Percentiles rank a stretch among this genome's conserved stretches.
These are phyloP conservation scores for Thymus quinquecostatus DNA, from an alignment of 257 asterid species.

Conservation along the genomic window DNA sequence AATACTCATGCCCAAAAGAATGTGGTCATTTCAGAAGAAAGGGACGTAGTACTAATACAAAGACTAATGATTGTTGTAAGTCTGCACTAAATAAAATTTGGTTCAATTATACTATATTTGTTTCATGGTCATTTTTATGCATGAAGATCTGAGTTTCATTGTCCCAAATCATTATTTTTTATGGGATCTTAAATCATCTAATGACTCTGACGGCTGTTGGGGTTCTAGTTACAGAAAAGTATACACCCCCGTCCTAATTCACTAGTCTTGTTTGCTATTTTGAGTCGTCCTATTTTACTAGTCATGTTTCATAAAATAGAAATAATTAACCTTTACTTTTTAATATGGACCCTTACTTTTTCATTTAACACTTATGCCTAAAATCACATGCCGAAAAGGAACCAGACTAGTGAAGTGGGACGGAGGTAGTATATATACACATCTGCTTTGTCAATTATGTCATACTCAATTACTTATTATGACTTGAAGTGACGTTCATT, in stretches of 20 bases:
- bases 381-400: too few species aligned
- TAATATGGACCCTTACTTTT: too few species aligned
- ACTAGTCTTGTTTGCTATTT: too few species aligned
- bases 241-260: not conserved
- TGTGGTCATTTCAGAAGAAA: too few species aligned
- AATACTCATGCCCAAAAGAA: too few species aligned
- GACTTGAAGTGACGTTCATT: not conserved
- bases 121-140: constrained; percentile 15
- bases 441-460: not conserved
- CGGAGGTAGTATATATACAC: too few species aligned
- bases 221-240: not conserved
- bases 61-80: not conserved
- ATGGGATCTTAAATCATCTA: not conserved
- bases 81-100: not conserved
- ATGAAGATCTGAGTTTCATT: constrained; percentile 8
- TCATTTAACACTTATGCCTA: too few species aligned
- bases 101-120: constrained; percentile 13
- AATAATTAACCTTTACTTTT: too few species aligned
- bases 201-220: not conserved
- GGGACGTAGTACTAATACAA: not conserved
- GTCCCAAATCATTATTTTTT: not conserved
- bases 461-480: not conserved
- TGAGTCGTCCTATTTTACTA: too few species aligned
- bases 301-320: too few species aligned
- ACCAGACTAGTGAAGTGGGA: too few species aligned